Evolutionary conservation across 179 eudicot species (phyloP).

Genomic region (Actinidia arguta): DNA sequence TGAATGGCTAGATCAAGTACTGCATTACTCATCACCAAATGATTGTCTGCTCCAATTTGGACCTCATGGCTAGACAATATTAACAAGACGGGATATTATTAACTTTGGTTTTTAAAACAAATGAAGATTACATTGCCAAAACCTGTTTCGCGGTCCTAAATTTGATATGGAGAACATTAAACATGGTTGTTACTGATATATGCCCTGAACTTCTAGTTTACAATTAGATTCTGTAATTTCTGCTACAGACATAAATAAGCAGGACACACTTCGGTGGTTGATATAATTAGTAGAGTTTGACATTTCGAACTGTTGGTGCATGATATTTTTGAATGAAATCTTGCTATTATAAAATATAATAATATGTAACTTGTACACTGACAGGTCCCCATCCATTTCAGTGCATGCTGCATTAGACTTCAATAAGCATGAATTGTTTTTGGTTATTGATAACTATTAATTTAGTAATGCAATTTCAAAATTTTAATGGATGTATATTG

Average conservation of each 20-base stretch:
- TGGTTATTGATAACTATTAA: background rate
- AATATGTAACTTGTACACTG: background rate
- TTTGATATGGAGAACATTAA: background rate
- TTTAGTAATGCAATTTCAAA: background rate
- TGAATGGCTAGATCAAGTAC: background rate
- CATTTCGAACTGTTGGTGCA: background rate
- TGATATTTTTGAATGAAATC: background rate
- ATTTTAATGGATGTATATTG: background rate
- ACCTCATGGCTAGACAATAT: background rate
- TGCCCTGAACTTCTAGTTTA: background rate
- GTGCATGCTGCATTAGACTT: background rate
- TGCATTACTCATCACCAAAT: background rate
- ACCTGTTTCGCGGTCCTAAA: background rate
- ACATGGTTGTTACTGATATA: background rate
- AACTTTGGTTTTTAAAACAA: background rate
- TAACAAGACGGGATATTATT: background rate
- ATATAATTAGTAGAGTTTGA: background rate
- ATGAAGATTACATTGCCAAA: background rate
- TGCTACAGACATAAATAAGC: background rate
- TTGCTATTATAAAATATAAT: background rate
- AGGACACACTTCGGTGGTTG: background rate
- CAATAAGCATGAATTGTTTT: background rate
- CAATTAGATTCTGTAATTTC: background rate
- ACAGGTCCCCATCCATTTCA: no score
- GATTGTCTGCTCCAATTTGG: slow-evolving; percentile 4